Evolutionary conservation across 192 early-diverging fungal species (phyloP), one percentile per base, ranked within the genome.

Genomic region (Coemansia interrupta): DNA sequence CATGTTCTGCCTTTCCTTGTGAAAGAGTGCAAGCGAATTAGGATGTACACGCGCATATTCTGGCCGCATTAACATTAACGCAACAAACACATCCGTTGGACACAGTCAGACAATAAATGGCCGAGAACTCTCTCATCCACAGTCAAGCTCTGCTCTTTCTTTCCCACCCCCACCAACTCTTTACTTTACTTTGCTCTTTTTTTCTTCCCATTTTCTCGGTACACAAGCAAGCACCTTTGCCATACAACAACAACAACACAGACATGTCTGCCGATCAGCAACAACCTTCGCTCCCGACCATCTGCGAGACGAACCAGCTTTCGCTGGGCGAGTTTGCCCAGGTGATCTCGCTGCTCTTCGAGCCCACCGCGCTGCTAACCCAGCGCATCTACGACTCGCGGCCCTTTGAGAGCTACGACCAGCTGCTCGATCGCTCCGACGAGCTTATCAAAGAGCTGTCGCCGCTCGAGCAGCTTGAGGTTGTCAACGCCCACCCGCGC

Each of bases 401-500:
- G 8, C 93, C 92, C 18, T 95, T 83, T 57, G 52, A 68, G 32
- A 83, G 84, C 52, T 95, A 91, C 70, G 65, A 63, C 10, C 53
- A 73, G 46, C 80, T 95, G 7, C 83, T 95, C 58, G 84, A 88
- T 52, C 63, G 66, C 36, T 73, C 83, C 53, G 50, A 62, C 18
- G 55, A 83, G 54, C 78, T 82, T 54, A 75, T 82, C 32, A 58
- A 73, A 39, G 64, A 82, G 23, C 71, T 91, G 41, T 83, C 75
- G 32, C 54, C 81, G 0, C 66, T 81, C 30, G 89, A 92, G 68
- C 83, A 89, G 61, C 68, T 92, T 24, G 84, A 84, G 17, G 83
- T 96, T 11, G 85, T 96, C 61, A 93, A 93, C 68, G 92, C 92
- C 2, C 93, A 96, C 64, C 90, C 93, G 20, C 83, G 90, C 19